Percentiles rank a stretch among this genome's conserved stretches.
Conservation (phyloP, 2,329 filamentous ascomycete genomes). For the Colletotrichum sansevieriae region DNA sequence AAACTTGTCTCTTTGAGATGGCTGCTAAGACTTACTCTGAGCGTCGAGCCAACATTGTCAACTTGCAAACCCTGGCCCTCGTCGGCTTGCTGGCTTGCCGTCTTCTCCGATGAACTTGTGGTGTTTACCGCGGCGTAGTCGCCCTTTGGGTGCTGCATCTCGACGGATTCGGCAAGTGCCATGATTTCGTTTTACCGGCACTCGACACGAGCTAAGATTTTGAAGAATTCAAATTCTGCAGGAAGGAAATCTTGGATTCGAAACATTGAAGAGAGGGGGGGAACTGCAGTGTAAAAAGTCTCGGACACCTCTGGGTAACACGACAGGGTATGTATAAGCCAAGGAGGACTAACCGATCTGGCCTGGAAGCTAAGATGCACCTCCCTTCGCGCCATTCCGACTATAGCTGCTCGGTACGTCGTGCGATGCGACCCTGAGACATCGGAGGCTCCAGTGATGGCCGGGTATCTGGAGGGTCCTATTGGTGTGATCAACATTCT, state of each 20-base stretch:
- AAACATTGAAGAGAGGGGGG: not conserved
- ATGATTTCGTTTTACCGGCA: not conserved
- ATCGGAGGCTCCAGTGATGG: not conserved
- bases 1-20: not conserved
- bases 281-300: not conserved
- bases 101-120: conserved; percentile 30
- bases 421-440: conserved; percentile 35
- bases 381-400: conserved; percentile 33
- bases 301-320: not conserved
- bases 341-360: conserved; percentile 27
- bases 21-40: conserved; percentile 8
- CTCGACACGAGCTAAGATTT: too few species aligned
- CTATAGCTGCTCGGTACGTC: conserved; percentile 34
- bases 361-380: conserved; percentile 18
- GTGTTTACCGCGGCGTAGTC: conserved; percentile 33
- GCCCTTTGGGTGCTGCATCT: conserved; percentile 27
- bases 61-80: not conserved
- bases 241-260: not conserved
- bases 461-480: not conserved
- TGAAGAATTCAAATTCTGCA: not conserved
- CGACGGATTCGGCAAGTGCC: not conserved
- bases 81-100: not conserved
- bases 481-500: conserved; percentile 17
- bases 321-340: conserved; percentile 1
- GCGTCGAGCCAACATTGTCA: conserved; percentile 22